A percentile compares a stretch with the other conserved stretches of the same genome.
Evolutionary conservation across 768 basidiomycete genomes (phyloP).

Genomic region (Russula lepida): DNA sequence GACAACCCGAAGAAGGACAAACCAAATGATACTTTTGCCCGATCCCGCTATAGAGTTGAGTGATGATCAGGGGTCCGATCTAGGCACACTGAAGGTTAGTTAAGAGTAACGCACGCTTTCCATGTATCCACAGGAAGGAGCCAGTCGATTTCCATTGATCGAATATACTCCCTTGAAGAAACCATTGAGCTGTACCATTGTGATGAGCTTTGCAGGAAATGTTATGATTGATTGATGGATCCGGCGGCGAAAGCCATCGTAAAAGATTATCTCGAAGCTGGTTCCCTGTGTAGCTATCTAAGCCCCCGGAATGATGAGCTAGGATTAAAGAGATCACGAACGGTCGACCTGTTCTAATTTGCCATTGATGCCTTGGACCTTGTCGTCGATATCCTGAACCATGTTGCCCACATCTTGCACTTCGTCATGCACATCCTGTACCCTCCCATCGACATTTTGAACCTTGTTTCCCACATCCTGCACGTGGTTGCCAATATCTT

Average conservation of each 20-base stretch:
- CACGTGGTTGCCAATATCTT: too few species aligned
- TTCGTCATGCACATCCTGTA: too few species aligned
- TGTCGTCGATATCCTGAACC: neutral
- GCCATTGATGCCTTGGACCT: too few species aligned
- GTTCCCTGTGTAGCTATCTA: neutral
- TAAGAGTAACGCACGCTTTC: neutral
- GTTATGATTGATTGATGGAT: neutral
- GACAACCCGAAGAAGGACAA: neutral
- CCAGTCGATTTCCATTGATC: neutral
- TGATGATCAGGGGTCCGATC: neutral
- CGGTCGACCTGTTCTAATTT: neutral
- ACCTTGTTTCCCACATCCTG: neutral
- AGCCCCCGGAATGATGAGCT: neutral
- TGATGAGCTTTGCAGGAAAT: neutral
- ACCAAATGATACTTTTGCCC: slow-evolving; percentile 5
- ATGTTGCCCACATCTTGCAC: neutral
- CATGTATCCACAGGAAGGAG: neutral
- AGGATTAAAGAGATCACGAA: neutral
- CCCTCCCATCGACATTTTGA: neutral
- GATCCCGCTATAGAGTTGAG: neutral
- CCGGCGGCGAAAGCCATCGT: neutral
- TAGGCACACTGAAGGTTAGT: neutral
- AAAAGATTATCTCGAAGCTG: neutral
- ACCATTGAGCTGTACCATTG: neutral
- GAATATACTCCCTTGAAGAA: neutral